Evolutionary conservation across 2,329 filamentous ascomycete species (phyloP), one percentile per base, ranked within the genome.

Genomic region (Didymella pomorum): DNA sequence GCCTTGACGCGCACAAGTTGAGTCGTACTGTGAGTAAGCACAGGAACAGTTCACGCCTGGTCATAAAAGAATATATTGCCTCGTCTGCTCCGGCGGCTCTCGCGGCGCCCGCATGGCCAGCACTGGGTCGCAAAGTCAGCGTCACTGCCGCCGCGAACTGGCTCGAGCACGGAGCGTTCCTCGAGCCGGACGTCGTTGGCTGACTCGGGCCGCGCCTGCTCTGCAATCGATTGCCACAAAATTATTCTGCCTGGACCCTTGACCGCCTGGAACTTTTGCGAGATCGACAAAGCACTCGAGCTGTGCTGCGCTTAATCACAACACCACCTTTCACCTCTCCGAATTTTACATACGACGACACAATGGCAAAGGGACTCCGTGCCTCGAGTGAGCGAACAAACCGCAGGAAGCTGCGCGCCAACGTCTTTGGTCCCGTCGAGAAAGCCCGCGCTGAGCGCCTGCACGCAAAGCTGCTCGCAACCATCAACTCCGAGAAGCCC

Each of bases 301-400:
- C 49, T 8, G 23, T 26, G 11, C 41, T n/a, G 41, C 14, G 14
- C 33, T 23, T 26, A 55, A 6, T n/a, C 20, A 37, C 63, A 55
- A 58, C 52, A 45, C 57, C 43, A 53, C 54, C 37, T 23, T 23
- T 23, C 37, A 21, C 37, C 7, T 23, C 37, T 3, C 20, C 20
- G 7, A 14, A 41, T 7, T 20, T 7, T 48, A 56, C 47, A 53
- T 64, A 16, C 57, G 4, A 20, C 51, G 74, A 84, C 74, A 84
- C 55, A 69, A 98, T 97, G 94, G 94, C 93, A 23, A 97, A 96
- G 78, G 90, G 91, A 75, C 83, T 90, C 61, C 86, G 94, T 76
- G 86, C 93, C 65, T 96, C 89, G 75, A 83, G 86, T 66, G 87
- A 84, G 71, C 97, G 97, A 82, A 84, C 84, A 71, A 97, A 97